Evolutionary conservation across 2,329 filamentous ascomycete species (phyloP).

Genomic region (Camillea tinctor): DNA sequence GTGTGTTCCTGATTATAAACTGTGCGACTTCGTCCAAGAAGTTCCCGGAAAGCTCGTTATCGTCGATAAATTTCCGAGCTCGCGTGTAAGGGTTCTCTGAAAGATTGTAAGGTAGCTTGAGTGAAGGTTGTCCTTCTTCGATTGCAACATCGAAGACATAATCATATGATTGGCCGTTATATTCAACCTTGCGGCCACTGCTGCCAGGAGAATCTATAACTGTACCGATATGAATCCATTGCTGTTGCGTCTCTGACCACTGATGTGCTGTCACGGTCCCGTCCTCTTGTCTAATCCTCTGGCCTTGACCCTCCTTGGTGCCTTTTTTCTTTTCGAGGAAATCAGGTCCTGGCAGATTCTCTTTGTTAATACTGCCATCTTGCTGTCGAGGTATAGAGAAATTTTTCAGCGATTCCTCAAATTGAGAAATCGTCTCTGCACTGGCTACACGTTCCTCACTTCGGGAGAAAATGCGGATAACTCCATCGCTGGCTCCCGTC

Average conservation of each 20-base stretch:
- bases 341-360: slow-evolving; percentile 83
- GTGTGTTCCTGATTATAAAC: slow-evolving; percentile 87
- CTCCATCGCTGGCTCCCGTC: slow-evolving; percentile 86
- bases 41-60: slow-evolving; percentile 81
- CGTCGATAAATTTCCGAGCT: slow-evolving; percentile 84
- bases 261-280: slow-evolving; percentile 83
- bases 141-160: slow-evolving; percentile 97
- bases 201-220: slow-evolving; percentile 88
- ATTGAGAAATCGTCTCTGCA: slow-evolving; percentile 65
- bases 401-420: slow-evolving; percentile 77
- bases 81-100: slow-evolving; percentile 91
- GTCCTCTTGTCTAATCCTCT: slow-evolving; percentile 82
- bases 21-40: slow-evolving; percentile 92
- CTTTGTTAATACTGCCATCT: slow-evolving; percentile 81
- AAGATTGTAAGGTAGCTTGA: slow-evolving; percentile 93
- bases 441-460: slow-evolving; percentile 68
- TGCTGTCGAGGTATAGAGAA: slow-evolving; percentile 89
- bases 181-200: slow-evolving; percentile 72
- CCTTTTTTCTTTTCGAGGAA: slow-evolving; percentile 80
- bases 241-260: slow-evolving; percentile 71
- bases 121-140: slow-evolving; percentile 85
- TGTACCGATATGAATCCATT: slow-evolving; percentile 90
- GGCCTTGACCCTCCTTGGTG: slow-evolving; percentile 94
- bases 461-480: slow-evolving; percentile 82
- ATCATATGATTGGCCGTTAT: slow-evolving; percentile 87